phyloP scores from a whole-genome alignment of 2,329 filamentous ascomycete genomes.

The Colletotrichum aenigma region DNA sequence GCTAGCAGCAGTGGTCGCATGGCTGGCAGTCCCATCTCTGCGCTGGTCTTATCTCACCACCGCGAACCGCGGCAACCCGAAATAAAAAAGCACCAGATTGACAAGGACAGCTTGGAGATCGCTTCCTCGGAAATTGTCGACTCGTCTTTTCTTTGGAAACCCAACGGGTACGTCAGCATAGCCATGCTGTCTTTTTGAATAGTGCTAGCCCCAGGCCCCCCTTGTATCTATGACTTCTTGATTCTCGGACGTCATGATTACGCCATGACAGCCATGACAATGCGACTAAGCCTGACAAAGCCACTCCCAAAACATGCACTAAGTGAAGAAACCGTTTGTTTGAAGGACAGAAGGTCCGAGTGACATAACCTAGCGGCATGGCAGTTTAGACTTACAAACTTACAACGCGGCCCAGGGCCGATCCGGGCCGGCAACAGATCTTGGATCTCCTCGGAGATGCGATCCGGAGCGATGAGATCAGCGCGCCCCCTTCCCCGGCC shows the following conservation, averaged over 20 bases:
- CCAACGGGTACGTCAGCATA: not conserved
- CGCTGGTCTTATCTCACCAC: not conserved
- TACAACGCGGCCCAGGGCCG: not conserved
- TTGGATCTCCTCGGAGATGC: not conserved
- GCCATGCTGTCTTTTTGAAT: not conserved
- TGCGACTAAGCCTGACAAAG: not conserved
- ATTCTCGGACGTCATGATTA: slow-evolving; percentile 15
- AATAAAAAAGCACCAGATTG: not conserved
- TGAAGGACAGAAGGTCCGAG: not conserved
- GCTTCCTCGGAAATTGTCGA: not conserved
- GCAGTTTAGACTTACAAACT: not conserved
- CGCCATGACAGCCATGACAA: not conserved
- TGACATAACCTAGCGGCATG: not conserved
- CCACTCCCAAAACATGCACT: not conserved
- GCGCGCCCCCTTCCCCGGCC: not conserved
- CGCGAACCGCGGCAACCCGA: not conserved
- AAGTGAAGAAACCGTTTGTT: not conserved
- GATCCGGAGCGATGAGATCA: not conserved
- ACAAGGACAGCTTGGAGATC: not conserved
- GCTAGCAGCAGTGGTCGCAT: slow-evolving; percentile 33
- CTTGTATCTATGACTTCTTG: not conserved
- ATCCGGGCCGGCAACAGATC: not conserved
- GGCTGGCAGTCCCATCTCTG: slow-evolving; percentile 6
- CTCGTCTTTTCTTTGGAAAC: not conserved
- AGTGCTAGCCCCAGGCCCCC: not conserved